Evolutionary conservation across 1,284 basidiomycete species (phyloP).

Genomic region (Cryptococcus floricola): DNA sequence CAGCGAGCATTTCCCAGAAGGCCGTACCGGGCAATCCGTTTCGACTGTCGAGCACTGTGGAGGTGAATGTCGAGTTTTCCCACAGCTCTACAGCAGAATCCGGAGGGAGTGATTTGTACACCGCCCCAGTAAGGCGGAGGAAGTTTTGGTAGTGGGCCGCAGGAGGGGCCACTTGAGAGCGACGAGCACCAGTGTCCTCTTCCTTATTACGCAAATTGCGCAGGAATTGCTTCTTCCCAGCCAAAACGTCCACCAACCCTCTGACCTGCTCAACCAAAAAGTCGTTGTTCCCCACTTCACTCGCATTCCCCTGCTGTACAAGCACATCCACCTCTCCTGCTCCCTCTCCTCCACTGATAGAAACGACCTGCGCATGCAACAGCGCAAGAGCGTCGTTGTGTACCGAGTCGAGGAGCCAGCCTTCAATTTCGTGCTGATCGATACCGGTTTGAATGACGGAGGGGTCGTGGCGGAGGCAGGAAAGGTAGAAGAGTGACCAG

Average conservation of each 20-base stretch:
- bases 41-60: slow-evolving; percentile 76
- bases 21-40: slow-evolving; percentile 70
- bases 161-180: slow-evolving; percentile 53
- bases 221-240: slow-evolving; percentile 77
- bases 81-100: slow-evolving; percentile 80
- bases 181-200: slow-evolving; percentile 67
- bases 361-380: slow-evolving; percentile 54
- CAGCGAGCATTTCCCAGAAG: slow-evolving; percentile 80
- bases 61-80: slow-evolving; percentile 70
- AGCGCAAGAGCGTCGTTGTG: slow-evolving; percentile 79
- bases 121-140: slow-evolving; percentile 73
- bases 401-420: slow-evolving; percentile 73
- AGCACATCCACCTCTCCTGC: slow-evolving; percentile 51
- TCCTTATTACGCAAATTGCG: slow-evolving; percentile 86
- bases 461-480: slow-evolving; percentile 65
- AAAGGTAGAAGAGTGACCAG: slow-evolving; percentile 80
- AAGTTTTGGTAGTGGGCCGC: slow-evolving; percentile 64
- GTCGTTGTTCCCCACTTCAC: slow-evolving; percentile 37
- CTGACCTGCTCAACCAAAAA: slow-evolving; percentile 67
- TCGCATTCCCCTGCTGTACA: slow-evolving; percentile 64
- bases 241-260: slow-evolving; percentile 66
- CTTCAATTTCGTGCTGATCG: slow-evolving; percentile 72
- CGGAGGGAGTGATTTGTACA: slow-evolving; percentile 68
- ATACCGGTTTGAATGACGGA: slow-evolving; percentile 62
- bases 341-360: slow-evolving; percentile 25